These are phyloP conservation scores for Begonia fuchsioides DNA, from an alignment of 306 rosid species.

Conservation along the genomic window DNA sequence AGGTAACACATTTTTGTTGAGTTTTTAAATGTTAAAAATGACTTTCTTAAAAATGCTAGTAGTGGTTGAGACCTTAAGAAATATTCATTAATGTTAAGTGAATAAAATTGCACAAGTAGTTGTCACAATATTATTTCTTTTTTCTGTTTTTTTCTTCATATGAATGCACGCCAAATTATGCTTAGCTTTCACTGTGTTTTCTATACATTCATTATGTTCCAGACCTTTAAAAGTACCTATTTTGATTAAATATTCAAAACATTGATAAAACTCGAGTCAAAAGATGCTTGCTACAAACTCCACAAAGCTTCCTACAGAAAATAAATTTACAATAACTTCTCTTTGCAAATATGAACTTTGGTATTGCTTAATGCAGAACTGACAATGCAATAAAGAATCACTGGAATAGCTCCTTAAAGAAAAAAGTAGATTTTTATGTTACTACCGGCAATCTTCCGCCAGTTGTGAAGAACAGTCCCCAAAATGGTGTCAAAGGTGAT, in stretches of 20 bases:
- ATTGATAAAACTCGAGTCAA: too few species aligned
- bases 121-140: too few species aligned
- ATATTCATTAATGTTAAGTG: not conserved
- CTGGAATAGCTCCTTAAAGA: conserved; percentile 99
- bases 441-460: conserved; percentile 92
- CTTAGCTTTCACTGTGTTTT: too few species aligned
- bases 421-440: conserved; percentile 75
- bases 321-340: too few species aligned
- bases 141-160: too few species aligned
- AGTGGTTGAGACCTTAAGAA: not conserved
- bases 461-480: conserved; percentile 37
- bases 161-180: too few species aligned
- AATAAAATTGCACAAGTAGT: too few species aligned
- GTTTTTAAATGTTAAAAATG: conserved; percentile 4
- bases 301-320: too few species aligned
- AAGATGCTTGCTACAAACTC: too few species aligned
- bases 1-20: conserved; percentile 38
- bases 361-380: conserved; percentile 40
- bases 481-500: conserved; percentile 45
- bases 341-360: too few species aligned
- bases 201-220: not conserved
- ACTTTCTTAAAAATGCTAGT: not conserved
- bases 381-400: conserved; percentile 97
- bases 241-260: not conserved
- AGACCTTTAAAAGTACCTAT: not conserved